Conservation (phyloP, 1,139 yeast genomes). For the Lizanozyma gosingica region DNA sequence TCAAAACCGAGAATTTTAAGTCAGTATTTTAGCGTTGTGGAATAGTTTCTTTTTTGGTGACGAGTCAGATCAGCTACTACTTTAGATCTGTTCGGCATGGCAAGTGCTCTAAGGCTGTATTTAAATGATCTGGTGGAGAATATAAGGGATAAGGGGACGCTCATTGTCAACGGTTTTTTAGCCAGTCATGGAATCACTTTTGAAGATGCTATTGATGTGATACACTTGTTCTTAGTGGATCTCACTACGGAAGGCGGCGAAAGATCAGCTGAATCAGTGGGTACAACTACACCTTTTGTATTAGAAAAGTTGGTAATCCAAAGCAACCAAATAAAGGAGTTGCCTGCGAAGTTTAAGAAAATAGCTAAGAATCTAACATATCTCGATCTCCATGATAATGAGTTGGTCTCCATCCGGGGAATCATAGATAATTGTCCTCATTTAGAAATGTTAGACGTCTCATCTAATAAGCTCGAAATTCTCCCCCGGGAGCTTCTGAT, state of each 20-base stretch:
- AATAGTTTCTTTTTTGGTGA: too few species aligned
- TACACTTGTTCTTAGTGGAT: not conserved
- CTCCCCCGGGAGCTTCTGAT: constrained; percentile 32
- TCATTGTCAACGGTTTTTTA: not conserved
- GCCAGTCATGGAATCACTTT: not conserved
- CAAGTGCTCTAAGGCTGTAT: not conserved
- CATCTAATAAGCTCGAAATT: constrained; percentile 42
- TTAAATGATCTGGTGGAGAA: not conserved
- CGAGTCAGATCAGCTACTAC: too few species aligned
- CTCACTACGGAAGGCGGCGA: too few species aligned
- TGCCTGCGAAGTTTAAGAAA: constrained; percentile 41
- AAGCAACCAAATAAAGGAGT: constrained; percentile 35
- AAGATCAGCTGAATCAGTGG: not conserved
- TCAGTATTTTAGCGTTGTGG: too few species aligned
- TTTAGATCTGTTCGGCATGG: too few species aligned
- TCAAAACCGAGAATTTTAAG: too few species aligned
- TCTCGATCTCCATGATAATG: constrained; percentile 59
- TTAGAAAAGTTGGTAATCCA: constrained; percentile 49
- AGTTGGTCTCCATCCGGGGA: constrained; percentile 44
- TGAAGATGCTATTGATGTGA: not conserved
- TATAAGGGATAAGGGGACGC: not conserved
- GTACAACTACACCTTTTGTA: constrained; percentile 18
- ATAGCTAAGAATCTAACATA: constrained; percentile 43
- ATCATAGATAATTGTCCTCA: constrained; percentile 30
- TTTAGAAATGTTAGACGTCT: constrained; percentile 62